Evolutionary conservation across 306 rosid genomes (phyloP), one percentile per base, ranked within the genome.

Genomic region (Trichosanthes cucumerina): DNA sequence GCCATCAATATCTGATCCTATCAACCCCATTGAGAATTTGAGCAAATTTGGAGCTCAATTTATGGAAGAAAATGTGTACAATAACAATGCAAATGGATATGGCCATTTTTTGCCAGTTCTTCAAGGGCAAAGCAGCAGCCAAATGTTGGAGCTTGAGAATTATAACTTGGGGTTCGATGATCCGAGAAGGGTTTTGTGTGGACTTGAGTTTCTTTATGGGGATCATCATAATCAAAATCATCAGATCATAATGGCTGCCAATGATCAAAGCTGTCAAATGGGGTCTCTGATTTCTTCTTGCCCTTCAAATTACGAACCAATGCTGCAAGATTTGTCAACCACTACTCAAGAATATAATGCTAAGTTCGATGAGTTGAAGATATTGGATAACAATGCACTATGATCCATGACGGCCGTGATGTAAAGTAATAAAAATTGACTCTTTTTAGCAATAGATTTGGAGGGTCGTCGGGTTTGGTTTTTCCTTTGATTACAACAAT

Each of bases 351-450:
- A 76, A 39, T 54, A 79, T 65, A 9, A 16, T 80, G 80, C 78
- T 73, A 80, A 54, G 78, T 84, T 86, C 56, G 75, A 80, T 79
- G 86, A 86, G 59, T 68, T 82, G 79, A 82, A 21, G 63, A 52
- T 75, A 44, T 41, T 43, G 15, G 73, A 34, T 64, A 28, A 26
- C 43, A 33, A 16, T 36, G 73, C 28, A 65, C 9, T 44, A 46
- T 71, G 76, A 71, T 71, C 39, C 39, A 71, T 24, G 56, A 23
- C 9, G 76, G 34, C 7, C 13, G 12, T 4, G 2, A 46, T 71
- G 76, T 71, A 71, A 71, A 71, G 39, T 46, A 46, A 23, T 70
- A 70, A 70, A 21, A 44, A 24, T n/a, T 5, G 56, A 70, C 76
- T 70, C 38, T 68, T 18, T 65, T 46, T 71, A 24, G 39, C 14